A percentile compares a stretch with the other conserved stretches of the same genome.
These are phyloP conservation scores for Phylloboletellus chloephorus DNA, from an alignment of 1,284 basidiomycete species.

Conservation along the genomic window DNA sequence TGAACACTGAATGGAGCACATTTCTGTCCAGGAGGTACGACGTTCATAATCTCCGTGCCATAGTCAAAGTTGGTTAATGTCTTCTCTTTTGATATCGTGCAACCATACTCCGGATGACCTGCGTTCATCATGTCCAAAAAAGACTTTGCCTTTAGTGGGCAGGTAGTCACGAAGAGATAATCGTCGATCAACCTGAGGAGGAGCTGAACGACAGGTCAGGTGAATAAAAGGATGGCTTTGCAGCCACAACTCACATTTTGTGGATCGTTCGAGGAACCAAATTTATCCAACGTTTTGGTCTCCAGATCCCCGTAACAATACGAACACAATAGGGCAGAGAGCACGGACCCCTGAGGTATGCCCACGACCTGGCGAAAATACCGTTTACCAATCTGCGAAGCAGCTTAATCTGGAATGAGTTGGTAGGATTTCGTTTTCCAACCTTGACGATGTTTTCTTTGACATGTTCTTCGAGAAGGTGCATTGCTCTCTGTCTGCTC, in stretches of 20 bases:
- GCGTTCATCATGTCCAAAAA: slow-evolving; percentile 80
- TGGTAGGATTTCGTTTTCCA: slow-evolving; percentile 6
- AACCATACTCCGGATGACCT: slow-evolving; percentile 91
- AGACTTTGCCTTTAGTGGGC: slow-evolving; percentile 51
- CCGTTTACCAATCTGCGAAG: slow-evolving; percentile 61
- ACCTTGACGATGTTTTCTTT: slow-evolving; percentile 89
- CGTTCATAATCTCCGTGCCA: slow-evolving; percentile 48
- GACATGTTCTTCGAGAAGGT: slow-evolving; percentile 84
- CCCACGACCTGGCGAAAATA: slow-evolving; percentile 87
- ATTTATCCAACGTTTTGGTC: slow-evolving; percentile 39
- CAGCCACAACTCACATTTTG: slow-evolving; percentile 46
- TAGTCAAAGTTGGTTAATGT: slow-evolving; percentile 84
- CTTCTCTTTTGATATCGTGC: slow-evolving; percentile 84
- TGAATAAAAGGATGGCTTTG: not conserved
- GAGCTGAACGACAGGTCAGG: slow-evolving; percentile 42
- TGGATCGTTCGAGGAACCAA: slow-evolving; percentile 54
- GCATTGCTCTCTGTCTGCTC: slow-evolving; percentile 57
- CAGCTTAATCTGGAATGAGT: not conserved
- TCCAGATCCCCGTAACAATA: slow-evolving; percentile 95
- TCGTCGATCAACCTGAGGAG: slow-evolving; percentile 90
- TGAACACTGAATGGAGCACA: slow-evolving; percentile 31
- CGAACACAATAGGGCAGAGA: slow-evolving; percentile 86
- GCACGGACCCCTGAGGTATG: slow-evolving; percentile 92
- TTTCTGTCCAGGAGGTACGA: slow-evolving; percentile 44
- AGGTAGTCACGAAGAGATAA: slow-evolving; percentile 85